These are phyloP conservation scores for Eimeria zaria DNA, from an alignment of 169 alveolate genomes.

Conservation along the genomic window DNA sequence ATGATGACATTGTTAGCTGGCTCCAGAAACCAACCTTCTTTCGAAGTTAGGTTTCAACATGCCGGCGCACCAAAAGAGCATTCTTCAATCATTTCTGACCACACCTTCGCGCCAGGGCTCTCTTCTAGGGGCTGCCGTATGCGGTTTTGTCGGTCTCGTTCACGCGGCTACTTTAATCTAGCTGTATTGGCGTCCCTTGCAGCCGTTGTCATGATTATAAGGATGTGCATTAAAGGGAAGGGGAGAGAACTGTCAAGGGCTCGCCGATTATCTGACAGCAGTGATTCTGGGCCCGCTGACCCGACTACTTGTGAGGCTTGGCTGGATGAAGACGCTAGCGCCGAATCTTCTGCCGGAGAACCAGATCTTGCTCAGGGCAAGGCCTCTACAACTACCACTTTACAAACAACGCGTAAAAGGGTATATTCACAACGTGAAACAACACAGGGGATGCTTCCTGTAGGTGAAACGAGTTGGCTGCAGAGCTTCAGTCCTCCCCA, in stretches of 20 bases:
- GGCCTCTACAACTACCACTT: background rate
- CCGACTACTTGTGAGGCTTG: background rate
- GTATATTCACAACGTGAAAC: too few species aligned
- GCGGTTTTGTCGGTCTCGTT: background rate
- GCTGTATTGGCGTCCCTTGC: background rate
- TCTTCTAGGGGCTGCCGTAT: background rate
- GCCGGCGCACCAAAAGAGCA: too few species aligned
- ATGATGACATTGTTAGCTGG: too few species aligned
- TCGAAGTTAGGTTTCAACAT: too few species aligned
- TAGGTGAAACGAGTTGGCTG: too few species aligned
- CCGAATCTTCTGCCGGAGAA: background rate
- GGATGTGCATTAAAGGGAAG: background rate
- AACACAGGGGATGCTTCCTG: too few species aligned
- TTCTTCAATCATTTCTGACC: too few species aligned
- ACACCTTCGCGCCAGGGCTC: too few species aligned
- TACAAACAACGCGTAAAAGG: background rate
- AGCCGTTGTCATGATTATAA: background rate
- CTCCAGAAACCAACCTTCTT: too few species aligned
- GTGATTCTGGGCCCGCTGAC: background rate
- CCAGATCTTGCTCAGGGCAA: background rate
- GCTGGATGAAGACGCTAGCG: background rate
- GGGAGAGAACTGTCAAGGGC: background rate
- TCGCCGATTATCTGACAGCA: background rate
- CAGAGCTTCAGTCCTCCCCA: background rate
- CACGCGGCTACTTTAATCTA: background rate